Base-by-base conservation (phyloP, 768 basidiomycete species). In the Leccinum variicolor region DNA sequence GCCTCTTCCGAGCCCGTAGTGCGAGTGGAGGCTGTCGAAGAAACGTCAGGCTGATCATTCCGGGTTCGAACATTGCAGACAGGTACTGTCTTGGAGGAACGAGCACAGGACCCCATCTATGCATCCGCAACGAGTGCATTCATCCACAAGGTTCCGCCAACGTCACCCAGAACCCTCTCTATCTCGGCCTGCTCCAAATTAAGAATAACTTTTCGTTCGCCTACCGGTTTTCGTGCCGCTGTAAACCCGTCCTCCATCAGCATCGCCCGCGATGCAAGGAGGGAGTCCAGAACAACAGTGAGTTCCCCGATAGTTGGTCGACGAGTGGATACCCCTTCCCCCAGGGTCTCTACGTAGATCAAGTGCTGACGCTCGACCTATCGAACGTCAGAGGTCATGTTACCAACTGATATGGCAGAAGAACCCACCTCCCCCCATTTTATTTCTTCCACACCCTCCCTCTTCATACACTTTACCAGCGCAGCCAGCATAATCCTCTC, bases 401-500 rank as follows among this genome's bases (percentile, higher is more conserved):
- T 26, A n/a, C 7, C 5, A 43, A 47, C 17, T 21, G 14, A 55
- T 15, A 25, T 14, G 31, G 45, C 23, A 15, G 19, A 46, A 46
- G 58, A 19, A 74, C 81, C 59, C 53, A 94, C 89, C 61, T 92
- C 88, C 26, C 81, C 80, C 90, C 90, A 94, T 64, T 84, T 84
- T 50, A 98, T 87, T 74, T 94, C 92, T 53, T 92, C 87, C 0
- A 98, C 81, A 26, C 94, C 94, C 59, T 90, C 87, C 46, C 89
- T 79, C 69, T 86, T 85, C 46, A 92, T 81, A 67, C 92, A 93
- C 64, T 89, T 88, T 25, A 95, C 75, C 36, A 96, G 70, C 1
- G 94, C 84, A 15, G 88, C 89, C 17, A 98, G 79, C 86, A 97
- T 87, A 49, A 95, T 79, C 41, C 89, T 84, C 69, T 97, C 94